Evolutionary conservation across 78 protist genomes (phyloP).

Genomic region (Dictyostelium purpureum): DNA sequence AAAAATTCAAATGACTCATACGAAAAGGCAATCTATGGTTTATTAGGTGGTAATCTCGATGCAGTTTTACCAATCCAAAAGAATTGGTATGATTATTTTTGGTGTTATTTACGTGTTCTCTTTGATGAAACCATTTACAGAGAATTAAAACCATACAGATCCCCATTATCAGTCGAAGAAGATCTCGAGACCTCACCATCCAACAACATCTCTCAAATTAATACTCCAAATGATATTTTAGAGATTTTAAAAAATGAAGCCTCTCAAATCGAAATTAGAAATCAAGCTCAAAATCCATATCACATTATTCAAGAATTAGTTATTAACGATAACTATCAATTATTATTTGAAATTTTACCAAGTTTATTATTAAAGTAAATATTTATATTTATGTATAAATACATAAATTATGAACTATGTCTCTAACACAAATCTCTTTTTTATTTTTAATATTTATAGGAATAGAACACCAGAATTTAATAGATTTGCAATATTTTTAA

Average conservation of each 20-base stretch:
- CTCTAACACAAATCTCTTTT: neutral
- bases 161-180: constrained; percentile 20
- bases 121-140: neutral
- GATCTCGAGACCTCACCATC: constrained; percentile 13
- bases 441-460: neutral
- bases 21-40: constrained; percentile 59
- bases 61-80: neutral
- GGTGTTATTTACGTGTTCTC: constrained; percentile 25
- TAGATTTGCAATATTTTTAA: constrained; percentile 35
- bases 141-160: neutral
- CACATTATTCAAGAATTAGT: constrained; percentile 50
- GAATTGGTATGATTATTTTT: constrained; percentile 69
- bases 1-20: neutral
- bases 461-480: constrained; percentile 20
- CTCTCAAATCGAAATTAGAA: constrained; percentile 1
- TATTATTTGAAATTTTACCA: neutral
- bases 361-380: neutral
- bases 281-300: constrained; percentile 41
- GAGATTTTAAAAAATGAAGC: constrained; percentile 28
- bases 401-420: too few species aligned
- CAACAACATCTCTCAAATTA: neutral
- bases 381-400: neutral
- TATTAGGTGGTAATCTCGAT: constrained; percentile 10
- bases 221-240: constrained; percentile 34
- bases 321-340: constrained; percentile 23